phyloP scores from a whole-genome alignment of 768 basidiomycete genomes.

The Lactarius sp. region DNA sequence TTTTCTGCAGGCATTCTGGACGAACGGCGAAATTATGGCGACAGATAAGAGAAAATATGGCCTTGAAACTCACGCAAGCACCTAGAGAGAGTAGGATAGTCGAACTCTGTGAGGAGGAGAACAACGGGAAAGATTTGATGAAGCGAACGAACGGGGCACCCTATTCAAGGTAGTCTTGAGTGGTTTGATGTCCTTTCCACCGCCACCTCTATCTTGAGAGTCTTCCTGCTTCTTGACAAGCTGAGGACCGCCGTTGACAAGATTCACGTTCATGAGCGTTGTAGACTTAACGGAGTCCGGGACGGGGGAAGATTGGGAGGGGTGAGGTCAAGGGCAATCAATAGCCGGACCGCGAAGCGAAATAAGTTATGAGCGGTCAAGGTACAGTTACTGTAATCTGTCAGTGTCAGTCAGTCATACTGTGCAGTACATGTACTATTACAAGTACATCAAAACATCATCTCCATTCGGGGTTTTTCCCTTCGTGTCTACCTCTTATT shows the following conservation, averaged over 20 bases:
- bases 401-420: too few relatives aligned
- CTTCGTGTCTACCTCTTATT: slow-evolving; percentile 5
- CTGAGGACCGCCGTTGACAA: slow-evolving; percentile 23
- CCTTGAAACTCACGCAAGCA: slow-evolving; percentile 60
- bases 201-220: slow-evolving; percentile 37
- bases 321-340: slow-evolving; percentile 17
- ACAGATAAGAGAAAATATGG: slow-evolving; percentile 6
- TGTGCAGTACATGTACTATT: too few relatives aligned
- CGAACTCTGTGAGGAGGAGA: slow-evolving; percentile 20
- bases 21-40: slow-evolving; percentile 17
- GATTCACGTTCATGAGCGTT: slow-evolving; percentile 24
- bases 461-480: neutral
- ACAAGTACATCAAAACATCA: neutral
- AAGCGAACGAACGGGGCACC: slow-evolving; percentile 74
- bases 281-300: slow-evolving; percentile 15
- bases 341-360: neutral
- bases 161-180: slow-evolving; percentile 74
- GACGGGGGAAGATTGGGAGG: neutral
- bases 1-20: slow-evolving; percentile 88
- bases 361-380: neutral
- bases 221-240: slow-evolving; percentile 60
- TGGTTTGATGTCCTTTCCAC: slow-evolving; percentile 64
- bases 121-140: slow-evolving; percentile 23
- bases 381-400: too few relatives aligned
- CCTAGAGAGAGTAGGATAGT: slow-evolving; percentile 40